These are phyloP conservation scores for Irpex rosettiformis DNA, from an alignment of 1,284 basidiomycete species.

Conservation along the genomic window DNA sequence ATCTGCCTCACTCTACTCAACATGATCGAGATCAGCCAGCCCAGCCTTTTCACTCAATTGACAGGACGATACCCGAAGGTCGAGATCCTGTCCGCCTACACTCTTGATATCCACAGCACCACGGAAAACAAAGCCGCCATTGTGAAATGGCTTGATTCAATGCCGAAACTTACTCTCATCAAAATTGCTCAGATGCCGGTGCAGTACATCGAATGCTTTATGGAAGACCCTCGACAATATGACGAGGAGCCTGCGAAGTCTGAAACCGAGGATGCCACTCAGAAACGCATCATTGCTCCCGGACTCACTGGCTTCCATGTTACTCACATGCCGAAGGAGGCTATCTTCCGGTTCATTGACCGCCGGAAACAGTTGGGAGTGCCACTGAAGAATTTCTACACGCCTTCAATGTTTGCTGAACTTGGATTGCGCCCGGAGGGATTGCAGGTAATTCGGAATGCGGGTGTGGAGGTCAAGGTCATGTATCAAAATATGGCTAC, in stretches of 20 bases:
- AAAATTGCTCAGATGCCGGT: conserved; percentile 40
- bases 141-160: conserved; percentile 46
- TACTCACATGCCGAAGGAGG: not conserved
- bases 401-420: not conserved
- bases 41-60: conserved; percentile 39
- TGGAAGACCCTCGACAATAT: conserved; percentile 29
- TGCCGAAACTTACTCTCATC: conserved; percentile 47
- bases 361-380: not conserved
- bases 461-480: not conserved
- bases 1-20: conserved; percentile 52
- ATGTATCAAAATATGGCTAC: conserved; percentile 1
- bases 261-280: not conserved
- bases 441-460: not conserved
- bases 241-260: not conserved
- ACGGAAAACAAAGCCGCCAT: conserved; percentile 10
- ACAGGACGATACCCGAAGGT: conserved; percentile 42
- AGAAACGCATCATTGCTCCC: not conserved
- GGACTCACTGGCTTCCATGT: not conserved
- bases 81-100: conserved; percentile 45
- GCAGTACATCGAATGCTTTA: conserved; percentile 40
- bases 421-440: not conserved
- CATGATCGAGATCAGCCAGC: conserved; percentile 44
- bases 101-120: conserved; percentile 42
- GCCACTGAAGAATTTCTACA: not conserved
- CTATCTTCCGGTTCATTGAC: not conserved